Base-by-base conservation (phyloP, 2,329 filamentous ascomycete genomes). In the Pseudogymnoascus sp. region DNA sequence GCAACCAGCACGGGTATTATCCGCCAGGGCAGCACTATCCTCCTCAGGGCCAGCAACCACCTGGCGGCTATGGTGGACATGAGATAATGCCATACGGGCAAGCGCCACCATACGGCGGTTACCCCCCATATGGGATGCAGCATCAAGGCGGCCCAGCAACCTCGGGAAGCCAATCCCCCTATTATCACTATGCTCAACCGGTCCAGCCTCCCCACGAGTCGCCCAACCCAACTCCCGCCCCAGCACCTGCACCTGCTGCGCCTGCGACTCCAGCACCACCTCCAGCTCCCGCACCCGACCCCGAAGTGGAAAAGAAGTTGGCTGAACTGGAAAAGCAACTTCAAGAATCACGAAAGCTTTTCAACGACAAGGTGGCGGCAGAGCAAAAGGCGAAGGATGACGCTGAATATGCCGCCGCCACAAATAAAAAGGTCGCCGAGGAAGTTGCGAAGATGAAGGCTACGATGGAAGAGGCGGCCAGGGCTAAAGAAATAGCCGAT, bases 401-500 rank as follows among this genome's bases (percentile, higher is more conserved):
- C 21, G 76, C 75, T 0, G 71, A 79, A 37, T 78, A 79, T 58
- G 75, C 77, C 57, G 74, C 76, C 1, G 77, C 81, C 62, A 79
- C 69, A 63, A 39, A 69, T 69, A 63, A 68, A 63, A 59, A 75
- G 69, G 65, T 74, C 19, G 63, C 72, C 13, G 76, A 76, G 13
- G 77, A 77, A 58, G 77, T 76, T 41, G 75, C 73, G 1, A 76
- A 74, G 64, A 64, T 73, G 10, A 73, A 77, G 57, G 77, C 77
- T n/a, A 74, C 74, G 37, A 79, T 80, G 68, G 79, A 76, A 62
- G 75, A 76, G 19, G 74, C 75, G 37, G 75, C 76, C 19, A 76
- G 76, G 61, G 73, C 75, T 28, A 74, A 73, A 52, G 72, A 73
- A 55, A 74, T 71, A 37, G 71, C 72, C 0, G 73, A 75, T 60